phyloP scores from a whole-genome alignment of 768 basidiomycete species.

The Trametes villosa region DNA sequence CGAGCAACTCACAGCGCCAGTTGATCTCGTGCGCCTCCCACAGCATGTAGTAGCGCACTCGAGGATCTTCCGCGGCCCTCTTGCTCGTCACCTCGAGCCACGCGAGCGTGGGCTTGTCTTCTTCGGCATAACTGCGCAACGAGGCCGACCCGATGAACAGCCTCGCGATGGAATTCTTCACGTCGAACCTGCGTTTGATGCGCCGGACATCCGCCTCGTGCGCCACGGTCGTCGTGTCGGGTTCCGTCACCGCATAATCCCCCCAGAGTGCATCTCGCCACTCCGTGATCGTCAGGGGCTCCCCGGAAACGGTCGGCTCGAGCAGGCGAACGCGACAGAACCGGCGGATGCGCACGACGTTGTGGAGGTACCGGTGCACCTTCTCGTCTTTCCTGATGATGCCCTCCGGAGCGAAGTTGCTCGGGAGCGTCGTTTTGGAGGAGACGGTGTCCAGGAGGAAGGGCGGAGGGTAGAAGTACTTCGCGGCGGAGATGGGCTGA shows the following conservation, averaged over 20 bases:
- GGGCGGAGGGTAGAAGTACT: constrained; percentile 1
- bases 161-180: background rate
- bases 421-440: background rate
- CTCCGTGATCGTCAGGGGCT: background rate
- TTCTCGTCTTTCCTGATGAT: background rate
- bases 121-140: background rate
- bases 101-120: background rate
- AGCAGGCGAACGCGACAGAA: constrained; percentile 4
- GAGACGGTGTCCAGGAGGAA: background rate
- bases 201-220: background rate
- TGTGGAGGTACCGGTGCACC: background rate
- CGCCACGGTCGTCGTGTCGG: background rate
- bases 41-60: background rate
- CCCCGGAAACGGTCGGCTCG: background rate
- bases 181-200: background rate
- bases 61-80: background rate
- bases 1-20: constrained; percentile 5
- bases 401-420: no score
- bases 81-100: background rate
- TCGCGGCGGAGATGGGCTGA: background rate
- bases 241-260: background rate
- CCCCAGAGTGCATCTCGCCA: constrained; percentile 5
- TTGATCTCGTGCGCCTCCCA: constrained; percentile 9
- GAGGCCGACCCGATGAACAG: background rate
- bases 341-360: background rate